phyloP scores from a whole-genome alignment of 257 asterid species.

The Fraxinus anomala region DNA sequence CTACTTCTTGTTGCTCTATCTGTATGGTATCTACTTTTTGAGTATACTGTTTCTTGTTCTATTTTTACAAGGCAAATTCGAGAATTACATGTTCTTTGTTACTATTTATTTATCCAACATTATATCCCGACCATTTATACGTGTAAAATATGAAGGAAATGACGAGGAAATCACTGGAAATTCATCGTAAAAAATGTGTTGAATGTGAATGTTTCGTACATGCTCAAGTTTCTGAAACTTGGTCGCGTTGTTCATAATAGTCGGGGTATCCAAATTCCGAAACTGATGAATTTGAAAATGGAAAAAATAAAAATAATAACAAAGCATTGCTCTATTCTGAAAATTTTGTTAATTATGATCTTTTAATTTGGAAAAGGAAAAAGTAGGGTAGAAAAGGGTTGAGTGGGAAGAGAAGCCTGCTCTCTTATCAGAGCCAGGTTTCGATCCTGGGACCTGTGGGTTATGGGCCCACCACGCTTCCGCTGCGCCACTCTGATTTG shows the following conservation, averaged over 20 bases:
- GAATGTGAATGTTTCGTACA: background rate
- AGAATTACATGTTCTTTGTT: background rate
- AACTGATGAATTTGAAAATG: background rate
- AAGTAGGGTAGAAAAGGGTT: background rate
- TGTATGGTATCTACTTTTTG: background rate
- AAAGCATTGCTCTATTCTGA: background rate
- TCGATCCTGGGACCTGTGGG: constrained; percentile 92
- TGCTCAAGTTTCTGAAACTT: background rate
- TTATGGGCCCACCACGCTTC: constrained; percentile 49
- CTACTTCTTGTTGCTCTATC: background rate
- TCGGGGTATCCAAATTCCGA: background rate
- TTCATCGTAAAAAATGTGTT: background rate
- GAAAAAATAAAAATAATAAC: background rate
- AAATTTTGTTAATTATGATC: background rate
- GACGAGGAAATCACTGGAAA: background rate
- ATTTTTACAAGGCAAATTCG: background rate
- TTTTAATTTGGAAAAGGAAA: background rate
- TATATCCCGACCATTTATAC: no score
- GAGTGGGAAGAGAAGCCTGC: background rate
- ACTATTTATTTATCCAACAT: background rate
- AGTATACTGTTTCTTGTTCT: background rate
- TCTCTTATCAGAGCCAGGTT: constrained; percentile 88
- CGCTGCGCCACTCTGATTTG: constrained; percentile 67
- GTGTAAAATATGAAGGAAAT: background rate
- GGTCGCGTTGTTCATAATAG: background rate